Percentiles rank a stretch among this genome's conserved stretches.
These are phyloP conservation scores for Nigrograna mackinnonii DNA, from an alignment of 2,329 filamentous ascomycete species.

Conservation along the genomic window DNA sequence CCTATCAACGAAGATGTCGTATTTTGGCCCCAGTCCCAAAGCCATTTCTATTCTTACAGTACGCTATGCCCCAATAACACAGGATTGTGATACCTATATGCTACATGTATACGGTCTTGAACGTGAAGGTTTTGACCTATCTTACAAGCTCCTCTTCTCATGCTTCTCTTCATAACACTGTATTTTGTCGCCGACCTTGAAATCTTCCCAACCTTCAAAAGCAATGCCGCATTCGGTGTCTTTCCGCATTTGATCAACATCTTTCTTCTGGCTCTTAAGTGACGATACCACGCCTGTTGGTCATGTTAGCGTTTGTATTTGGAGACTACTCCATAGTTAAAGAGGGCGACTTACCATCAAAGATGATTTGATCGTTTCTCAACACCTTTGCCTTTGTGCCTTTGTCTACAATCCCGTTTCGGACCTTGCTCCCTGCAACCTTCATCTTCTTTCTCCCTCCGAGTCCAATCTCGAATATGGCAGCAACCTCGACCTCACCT, in stretches of 20 bases:
- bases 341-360: conserved; percentile 69
- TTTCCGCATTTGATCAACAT: conserved; percentile 86
- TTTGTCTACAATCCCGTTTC: conserved; percentile 74
- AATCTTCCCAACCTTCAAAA: conserved; percentile 78
- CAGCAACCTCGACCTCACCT: conserved; percentile 84
- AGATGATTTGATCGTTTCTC: conserved; percentile 71
- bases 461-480: conserved; percentile 82
- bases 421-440: conserved; percentile 85
- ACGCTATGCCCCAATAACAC: too few species aligned
- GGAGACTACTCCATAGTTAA: conserved; percentile 4
- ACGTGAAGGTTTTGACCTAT: too few species aligned
- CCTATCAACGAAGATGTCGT: too few species aligned
- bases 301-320: conserved; percentile 1
- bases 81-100: too few species aligned
- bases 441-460: conserved; percentile 71
- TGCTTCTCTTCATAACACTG: conserved; percentile 82
- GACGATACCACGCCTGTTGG: conserved; percentile 75
- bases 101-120: too few species aligned
- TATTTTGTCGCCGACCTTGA: conserved; percentile 80
- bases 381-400: conserved; percentile 71
- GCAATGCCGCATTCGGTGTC: conserved; percentile 91
- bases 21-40: too few species aligned
- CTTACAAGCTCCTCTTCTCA: conserved; percentile 66
- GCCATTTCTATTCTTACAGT: too few species aligned
- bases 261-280: conserved; percentile 91